Evolutionary conservation across 1,284 basidiomycete genomes (phyloP), one percentile per base, ranked within the genome.

Genomic region (Tetrapyrgos nigripes): DNA sequence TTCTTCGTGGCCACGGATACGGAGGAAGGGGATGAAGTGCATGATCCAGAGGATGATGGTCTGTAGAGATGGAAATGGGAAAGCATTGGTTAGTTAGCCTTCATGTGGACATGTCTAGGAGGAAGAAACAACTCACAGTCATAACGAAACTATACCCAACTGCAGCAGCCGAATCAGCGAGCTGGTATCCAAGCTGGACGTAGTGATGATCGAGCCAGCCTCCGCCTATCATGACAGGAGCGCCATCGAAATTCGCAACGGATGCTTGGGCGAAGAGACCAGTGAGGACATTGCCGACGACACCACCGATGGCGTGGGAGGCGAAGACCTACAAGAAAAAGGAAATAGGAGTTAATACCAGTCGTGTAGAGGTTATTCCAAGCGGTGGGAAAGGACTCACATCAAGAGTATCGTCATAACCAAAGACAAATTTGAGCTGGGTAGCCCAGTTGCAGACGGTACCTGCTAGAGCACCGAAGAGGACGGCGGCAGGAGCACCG

Each of bases 381-480:
- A 29, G 19, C 3, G 44, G 55, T 14, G 17, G 23, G 8, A 26
- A 55, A 33, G 31, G 1, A 70, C 83, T 58, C 53, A 92, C 89
- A 80, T 96, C 94, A 45, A 96, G 86, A 27, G 88, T 83, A 69
- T 93, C 92, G 64, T 94, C 92, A 65, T 88, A 92, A 33, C 80
- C 79, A 60, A 88, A 79, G 49, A 89, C 46, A 75, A 91, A 93
- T 76, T 98, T 98, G 77, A 98, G 83, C 73, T 96, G 93, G 21
- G 96, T 98, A 17, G 92, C 94, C 70, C 95, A 97, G 80, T 98
- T 98, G 80, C 93, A 96, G 1, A 87, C 75, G 0, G 91, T 88
- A 27, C 91, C 96, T 3, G 89, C 91, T 67, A 96, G 76, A 69
- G 97, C 83, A 53, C 97, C 96, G 69, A 94, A 96, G 1, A 89